Evolutionary conservation across 2,329 filamentous ascomycete genomes (phyloP), one percentile per base, ranked within the genome.

Genomic region (Escovopsis sp.): DNA sequence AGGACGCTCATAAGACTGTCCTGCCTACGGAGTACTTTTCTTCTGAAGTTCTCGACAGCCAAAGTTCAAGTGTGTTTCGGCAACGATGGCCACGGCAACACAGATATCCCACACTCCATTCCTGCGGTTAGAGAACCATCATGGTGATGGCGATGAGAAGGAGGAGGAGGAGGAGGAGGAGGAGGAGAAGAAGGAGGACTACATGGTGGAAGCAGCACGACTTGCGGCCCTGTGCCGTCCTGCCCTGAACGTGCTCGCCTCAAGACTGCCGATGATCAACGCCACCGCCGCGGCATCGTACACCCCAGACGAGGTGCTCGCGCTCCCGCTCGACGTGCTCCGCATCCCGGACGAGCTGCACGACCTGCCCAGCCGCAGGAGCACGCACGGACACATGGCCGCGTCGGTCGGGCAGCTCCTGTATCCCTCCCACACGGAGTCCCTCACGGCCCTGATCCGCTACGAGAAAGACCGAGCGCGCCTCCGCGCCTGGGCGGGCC

Each of bases 391-490:
- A 24, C 46, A 44, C 5, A 49, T 59, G 10, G 60, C 61, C 7
- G 45, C 47, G 4, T 52, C 53, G 34, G 48, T 63, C 33, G 53
- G 60, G 6, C 42, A 53, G 8, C 47, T 61, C 15, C 42, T 63
- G 39, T 58, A 61, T 45, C 61, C 61, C 4, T 50, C 51, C 14
- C 53, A 60, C 27, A 51, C 57, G 9, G 52, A 54, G 29, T 61
- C 59, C 4, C 43, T 63, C 34, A 52, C 60, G n/a, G 49, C 58
- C 37, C 51, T 63, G 14, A 63, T 64, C 37, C 54, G 58, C 9
- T 63, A 61, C 41, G 58, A 63, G 30, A 53, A 50, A 12, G 58
- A 62, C 29, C 57, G 60, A 13, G 58, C 62, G 7, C 55, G 51
- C 10, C 52, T 64, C 16, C 57, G 60, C 35, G 58, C 52, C 20